These are phyloP conservation scores for Colletotrichum falcatum DNA, from an alignment of 2,329 filamentous ascomycete species.

Conservation along the genomic window DNA sequence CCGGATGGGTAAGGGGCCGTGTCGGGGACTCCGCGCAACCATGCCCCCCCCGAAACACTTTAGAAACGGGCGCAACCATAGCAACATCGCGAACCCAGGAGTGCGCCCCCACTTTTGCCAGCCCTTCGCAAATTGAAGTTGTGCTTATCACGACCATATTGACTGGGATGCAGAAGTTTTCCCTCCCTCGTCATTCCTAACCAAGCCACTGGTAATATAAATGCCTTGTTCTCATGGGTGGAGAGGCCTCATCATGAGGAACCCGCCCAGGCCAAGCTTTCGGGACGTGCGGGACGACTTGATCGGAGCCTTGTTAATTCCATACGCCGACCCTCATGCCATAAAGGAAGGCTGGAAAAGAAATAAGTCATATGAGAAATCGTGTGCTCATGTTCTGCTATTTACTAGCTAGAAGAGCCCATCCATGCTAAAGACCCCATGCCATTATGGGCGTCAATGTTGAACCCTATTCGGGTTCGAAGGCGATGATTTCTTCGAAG, in stretches of 20 bases:
- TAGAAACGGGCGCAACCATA: conserved; percentile 29
- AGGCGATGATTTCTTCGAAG: conserved; percentile 3
- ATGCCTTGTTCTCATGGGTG: not conserved
- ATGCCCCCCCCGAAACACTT: conserved; percentile 33
- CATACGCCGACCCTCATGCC: not conserved
- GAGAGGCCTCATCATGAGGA: not conserved
- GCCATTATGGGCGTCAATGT: conserved; percentile 7
- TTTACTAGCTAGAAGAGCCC: conserved; percentile 11
- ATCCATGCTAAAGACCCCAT: conserved; percentile 28
- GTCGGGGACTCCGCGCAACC: not conserved
- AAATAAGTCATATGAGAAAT: not conserved
- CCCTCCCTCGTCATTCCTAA: not conserved
- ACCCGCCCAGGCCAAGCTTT: not conserved
- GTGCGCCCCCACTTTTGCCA: not conserved
- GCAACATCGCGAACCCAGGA: not conserved
- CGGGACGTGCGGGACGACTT: not conserved
- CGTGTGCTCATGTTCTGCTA: conserved; percentile 25
- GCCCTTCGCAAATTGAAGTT: conserved; percentile 3
- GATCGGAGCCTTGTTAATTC: too few species aligned
- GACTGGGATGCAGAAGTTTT: not conserved
- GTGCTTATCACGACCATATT: not conserved
- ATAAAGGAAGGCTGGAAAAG: rapidly evolving
- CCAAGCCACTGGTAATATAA: not conserved
- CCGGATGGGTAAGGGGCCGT: not conserved
- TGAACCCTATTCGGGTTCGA: conserved; percentile 33